Evolutionary conservation across 148 eudicot species (phyloP).

Genomic region (Tetragonia tetragonoides): DNA sequence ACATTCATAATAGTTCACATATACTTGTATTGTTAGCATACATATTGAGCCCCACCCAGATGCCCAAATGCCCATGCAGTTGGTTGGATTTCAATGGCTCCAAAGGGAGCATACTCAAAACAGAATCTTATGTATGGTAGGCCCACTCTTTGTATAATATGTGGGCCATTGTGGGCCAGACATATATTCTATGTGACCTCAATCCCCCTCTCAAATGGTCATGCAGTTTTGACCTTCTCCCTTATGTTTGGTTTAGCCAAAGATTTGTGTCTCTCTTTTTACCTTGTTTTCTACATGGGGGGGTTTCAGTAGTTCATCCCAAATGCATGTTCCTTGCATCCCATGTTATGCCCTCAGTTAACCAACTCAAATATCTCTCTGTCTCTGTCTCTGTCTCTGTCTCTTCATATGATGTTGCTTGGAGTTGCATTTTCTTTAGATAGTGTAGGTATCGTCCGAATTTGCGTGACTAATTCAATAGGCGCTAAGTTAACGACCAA

Average conservation of each 20-base stretch:
- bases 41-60: too few species aligned
- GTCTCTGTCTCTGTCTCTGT: too few species aligned
- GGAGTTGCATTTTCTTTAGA: background rate
- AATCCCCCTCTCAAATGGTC: background rate
- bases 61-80: background rate
- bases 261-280: background rate
- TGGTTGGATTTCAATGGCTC: slow-evolving; percentile 2
- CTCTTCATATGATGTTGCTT: background rate
- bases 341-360: background rate
- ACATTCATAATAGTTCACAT: background rate
- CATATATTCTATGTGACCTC: slow-evolving; percentile 9
- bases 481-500: too few species aligned
- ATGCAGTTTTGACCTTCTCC: slow-evolving; percentile 7
- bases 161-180: background rate
- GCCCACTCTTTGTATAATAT: background rate
- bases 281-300: slow-evolving; percentile 3
- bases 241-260: slow-evolving; percentile 6
- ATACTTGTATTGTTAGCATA: too few species aligned
- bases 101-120: background rate
- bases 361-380: slow-evolving; percentile 2
- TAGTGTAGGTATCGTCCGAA: too few species aligned
- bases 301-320: background rate
- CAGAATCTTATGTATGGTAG: slow-evolving; percentile 5
- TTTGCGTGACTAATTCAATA: too few species aligned
- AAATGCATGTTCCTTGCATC: slow-evolving; percentile 1